Percentiles rank a stretch among this genome's conserved stretches.
Evolutionary conservation across 371 early-diverging fungal genomes (phyloP).

Genomic region (Mucor lusitanicus): DNA sequence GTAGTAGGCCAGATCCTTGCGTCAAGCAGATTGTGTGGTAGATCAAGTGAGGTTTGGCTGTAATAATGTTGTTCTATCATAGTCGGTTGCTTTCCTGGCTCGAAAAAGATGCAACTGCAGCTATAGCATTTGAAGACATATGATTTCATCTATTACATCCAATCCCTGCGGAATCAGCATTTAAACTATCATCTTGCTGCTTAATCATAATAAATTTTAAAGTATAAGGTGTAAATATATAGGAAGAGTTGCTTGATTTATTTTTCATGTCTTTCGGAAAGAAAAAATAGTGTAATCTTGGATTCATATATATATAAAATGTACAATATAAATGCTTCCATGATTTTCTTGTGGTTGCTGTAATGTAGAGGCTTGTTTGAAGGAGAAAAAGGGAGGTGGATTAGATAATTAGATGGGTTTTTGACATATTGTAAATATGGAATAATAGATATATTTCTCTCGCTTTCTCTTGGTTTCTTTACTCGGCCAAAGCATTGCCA

Average conservation of each 20-base stretch:
- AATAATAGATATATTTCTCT: neutral
- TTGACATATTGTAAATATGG: neutral
- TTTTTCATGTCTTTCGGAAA: neutral
- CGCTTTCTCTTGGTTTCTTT: neutral
- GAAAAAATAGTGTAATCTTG: neutral
- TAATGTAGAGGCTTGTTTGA: neutral
- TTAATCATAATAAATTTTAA: too few relatives aligned
- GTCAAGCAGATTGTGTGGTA: neutral
- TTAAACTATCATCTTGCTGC: too few relatives aligned
- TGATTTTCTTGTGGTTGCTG: neutral
- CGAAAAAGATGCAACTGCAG: too few relatives aligned
- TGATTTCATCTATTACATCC: too few relatives aligned
- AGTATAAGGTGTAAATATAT: too few relatives aligned
- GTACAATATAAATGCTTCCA: neutral
- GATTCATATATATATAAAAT: neutral
- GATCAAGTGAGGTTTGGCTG: too few relatives aligned
- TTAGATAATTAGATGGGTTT: neutral
- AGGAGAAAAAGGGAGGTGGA: neutral
- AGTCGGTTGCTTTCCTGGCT: too few relatives aligned
- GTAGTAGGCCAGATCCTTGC: too few relatives aligned
- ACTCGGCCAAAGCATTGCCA: constrained; percentile 18
- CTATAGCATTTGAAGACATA: too few relatives aligned
- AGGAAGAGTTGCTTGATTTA: too few relatives aligned
- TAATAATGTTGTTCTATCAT: too few relatives aligned
- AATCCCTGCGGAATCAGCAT: too few relatives aligned